phyloP scores from a whole-genome alignment of 202 grass and related monocot genomes.

The Tripidium arundinaceum region DNA sequence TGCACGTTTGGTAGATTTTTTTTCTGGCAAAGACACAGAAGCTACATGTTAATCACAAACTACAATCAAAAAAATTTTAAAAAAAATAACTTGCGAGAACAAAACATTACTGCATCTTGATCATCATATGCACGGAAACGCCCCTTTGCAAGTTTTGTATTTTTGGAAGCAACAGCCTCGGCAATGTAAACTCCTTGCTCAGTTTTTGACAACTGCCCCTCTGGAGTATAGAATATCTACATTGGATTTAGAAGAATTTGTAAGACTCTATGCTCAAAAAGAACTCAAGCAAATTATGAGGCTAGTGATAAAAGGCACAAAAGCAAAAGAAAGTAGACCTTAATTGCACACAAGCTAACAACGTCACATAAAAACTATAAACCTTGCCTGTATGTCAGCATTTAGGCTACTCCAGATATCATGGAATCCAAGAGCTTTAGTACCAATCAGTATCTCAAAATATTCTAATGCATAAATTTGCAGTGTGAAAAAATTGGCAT shows the following conservation, averaged over 20 bases:
- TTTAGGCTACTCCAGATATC: background rate
- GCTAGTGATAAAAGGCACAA: conserved; percentile 11
- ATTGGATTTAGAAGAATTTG: conserved; percentile 25
- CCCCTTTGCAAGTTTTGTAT: conserved; percentile 83
- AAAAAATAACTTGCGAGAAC: conserved; percentile 12
- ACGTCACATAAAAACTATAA: background rate
- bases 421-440: background rate
- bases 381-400: background rate
- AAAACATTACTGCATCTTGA: conserved; percentile 58
- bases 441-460: background rate
- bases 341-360: background rate
- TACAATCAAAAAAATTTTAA: conserved; percentile 2
- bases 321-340: background rate
- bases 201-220: conserved; percentile 71
- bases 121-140: conserved; percentile 84
- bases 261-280: conserved; percentile 13
- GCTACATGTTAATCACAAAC: background rate
- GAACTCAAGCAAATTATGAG: conserved; percentile 6
- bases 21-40: background rate
- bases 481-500: background rate
- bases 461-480: background rate
- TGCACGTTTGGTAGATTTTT: background rate
- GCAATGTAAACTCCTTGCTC: conserved; percentile 96
- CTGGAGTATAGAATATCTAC: conserved; percentile 89
- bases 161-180: conserved; percentile 72